A percentile compares a stretch with the other conserved stretches of the same genome.
These are phyloP conservation scores for Stipa capillata DNA, from an alignment of 176 grass and related monocot genomes.

Conservation along the genomic window DNA sequence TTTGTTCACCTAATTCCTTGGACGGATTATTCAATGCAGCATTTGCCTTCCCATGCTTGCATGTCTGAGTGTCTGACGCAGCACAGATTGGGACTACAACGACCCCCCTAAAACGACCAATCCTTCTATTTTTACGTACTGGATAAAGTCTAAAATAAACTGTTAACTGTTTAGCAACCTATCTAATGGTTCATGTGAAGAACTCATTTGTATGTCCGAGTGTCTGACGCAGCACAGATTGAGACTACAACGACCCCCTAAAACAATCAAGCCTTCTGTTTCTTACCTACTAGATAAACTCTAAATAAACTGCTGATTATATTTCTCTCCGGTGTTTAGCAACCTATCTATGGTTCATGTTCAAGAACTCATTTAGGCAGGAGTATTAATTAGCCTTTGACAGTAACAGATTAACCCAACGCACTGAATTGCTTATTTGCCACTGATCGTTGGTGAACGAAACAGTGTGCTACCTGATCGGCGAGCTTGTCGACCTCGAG, in stretches of 20 bases:
- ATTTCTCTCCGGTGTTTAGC: no score
- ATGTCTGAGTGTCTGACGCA: constrained; percentile 8
- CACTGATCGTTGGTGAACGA: no score
- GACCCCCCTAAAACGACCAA: neutral
- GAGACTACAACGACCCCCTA: neutral
- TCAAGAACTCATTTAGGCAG: no score
- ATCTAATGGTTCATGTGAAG: no score
- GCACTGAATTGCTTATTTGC: no score
- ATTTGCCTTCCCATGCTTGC: constrained; percentile 17
- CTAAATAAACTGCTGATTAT: no score
- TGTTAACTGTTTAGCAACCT: no score
- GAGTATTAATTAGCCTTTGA: no score
- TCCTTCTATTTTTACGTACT: neutral
- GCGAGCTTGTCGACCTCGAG: constrained; percentile 84
- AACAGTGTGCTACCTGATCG: constrained; percentile 95
- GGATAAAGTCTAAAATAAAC: neutral
- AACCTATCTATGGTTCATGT: no score
- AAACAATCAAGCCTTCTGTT: neutral
- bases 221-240: neutral
- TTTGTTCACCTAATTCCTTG: constrained; percentile 31
- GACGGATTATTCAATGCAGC: constrained; percentile 32
- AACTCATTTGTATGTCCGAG: constrained; percentile 6
- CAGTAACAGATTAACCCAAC: no score
- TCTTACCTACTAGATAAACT: neutral
- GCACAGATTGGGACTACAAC: neutral